Evolutionary conservation across 305 asterid genomes (phyloP).

Genomic region (Ajuga reptans): DNA sequence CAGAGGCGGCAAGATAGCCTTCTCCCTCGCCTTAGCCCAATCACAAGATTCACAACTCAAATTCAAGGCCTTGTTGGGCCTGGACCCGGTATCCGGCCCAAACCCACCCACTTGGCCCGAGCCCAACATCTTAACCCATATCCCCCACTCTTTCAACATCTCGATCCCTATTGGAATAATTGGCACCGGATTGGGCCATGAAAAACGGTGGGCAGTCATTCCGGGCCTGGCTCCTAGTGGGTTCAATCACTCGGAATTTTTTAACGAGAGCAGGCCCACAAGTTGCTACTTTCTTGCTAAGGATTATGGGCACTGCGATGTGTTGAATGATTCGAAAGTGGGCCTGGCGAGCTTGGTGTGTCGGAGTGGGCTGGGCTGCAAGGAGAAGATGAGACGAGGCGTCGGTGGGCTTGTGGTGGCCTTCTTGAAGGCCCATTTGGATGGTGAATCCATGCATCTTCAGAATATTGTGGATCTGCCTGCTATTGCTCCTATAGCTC

Average conservation of each 20-base stretch:
- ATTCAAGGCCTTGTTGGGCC: conserved; percentile 47
- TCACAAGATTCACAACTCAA: conserved; percentile 18
- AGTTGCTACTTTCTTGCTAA: conserved; percentile 52
- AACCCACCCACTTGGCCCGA: conserved; percentile 29
- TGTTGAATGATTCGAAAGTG: conserved; percentile 35
- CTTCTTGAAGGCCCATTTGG: conserved; percentile 55
- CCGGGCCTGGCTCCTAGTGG: conserved; percentile 50
- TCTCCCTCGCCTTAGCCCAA: conserved; percentile 42
- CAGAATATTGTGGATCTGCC: conserved; percentile 26
- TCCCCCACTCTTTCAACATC: conserved; percentile 49
- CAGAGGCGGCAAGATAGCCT: conserved; percentile 45
- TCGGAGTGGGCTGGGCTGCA: conserved; percentile 38
- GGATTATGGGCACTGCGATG: conserved; percentile 55
- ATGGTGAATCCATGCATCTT: conserved; percentile 15
- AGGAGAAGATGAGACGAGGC: conserved; percentile 45
- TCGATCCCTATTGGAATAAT: conserved; percentile 43
- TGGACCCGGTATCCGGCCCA: conserved; percentile 51
- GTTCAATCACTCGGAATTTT: conserved; percentile 51
- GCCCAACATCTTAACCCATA: conserved; percentile 37
- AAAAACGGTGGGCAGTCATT: conserved; percentile 21
- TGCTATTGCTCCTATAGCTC: conserved; percentile 26
- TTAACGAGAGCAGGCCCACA: conserved; percentile 57
- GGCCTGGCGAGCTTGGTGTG: conserved; percentile 30
- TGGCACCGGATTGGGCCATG: conserved; percentile 50
- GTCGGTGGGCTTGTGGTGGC: conserved; percentile 59